A percentile compares a stretch with the other conserved stretches of the same genome.
phyloP scores from a whole-genome alignment of 352 stramenopile genomes.

The Phytophthora uliginosa region DNA sequence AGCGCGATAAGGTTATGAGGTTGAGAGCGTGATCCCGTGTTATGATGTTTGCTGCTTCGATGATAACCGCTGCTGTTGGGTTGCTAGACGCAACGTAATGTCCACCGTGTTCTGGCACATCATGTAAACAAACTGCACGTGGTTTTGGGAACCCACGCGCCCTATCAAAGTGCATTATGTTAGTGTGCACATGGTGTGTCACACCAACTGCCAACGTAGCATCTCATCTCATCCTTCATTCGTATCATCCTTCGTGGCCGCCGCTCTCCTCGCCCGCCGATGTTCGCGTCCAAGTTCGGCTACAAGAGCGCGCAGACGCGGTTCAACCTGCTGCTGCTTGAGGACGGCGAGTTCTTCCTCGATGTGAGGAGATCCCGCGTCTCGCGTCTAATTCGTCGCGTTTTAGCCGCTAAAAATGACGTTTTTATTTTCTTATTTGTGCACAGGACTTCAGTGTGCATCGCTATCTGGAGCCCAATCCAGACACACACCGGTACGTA shows the following conservation, averaged over 20 bases:
- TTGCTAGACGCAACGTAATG: too few relatives aligned
- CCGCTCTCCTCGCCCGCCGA: conserved; percentile 13
- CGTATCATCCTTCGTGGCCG: neutral
- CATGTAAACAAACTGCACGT: too few relatives aligned
- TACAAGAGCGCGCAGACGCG: conserved; percentile 73
- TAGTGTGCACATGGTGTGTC: conserved; percentile 26
- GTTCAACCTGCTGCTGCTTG: conserved; percentile 95
- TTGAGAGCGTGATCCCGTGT: too few relatives aligned
- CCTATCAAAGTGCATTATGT: conserved; percentile 1
- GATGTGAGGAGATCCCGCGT: conserved; percentile 62
- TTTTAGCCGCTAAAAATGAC: neutral
- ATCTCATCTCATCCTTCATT: conserved; percentile 12
- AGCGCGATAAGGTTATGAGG: too few relatives aligned
- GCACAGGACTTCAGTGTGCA: conserved; percentile 87
- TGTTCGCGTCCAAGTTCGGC: conserved; percentile 53
- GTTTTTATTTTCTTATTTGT: conserved; percentile 16
- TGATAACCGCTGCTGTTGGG: too few relatives aligned
- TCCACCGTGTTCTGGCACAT: too few relatives aligned
- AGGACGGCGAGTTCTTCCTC: conserved; percentile 96
- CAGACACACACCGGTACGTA: conserved; percentile 59
- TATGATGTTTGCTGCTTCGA: too few relatives aligned
- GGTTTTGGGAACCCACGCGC: too few relatives aligned
- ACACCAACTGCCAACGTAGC: conserved; percentile 4
- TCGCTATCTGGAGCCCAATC: conserved; percentile 72
- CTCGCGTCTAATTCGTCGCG: neutral